Conservation (phyloP, 1,284 basidiomycete species). For the Porodaedalea pini region DNA sequence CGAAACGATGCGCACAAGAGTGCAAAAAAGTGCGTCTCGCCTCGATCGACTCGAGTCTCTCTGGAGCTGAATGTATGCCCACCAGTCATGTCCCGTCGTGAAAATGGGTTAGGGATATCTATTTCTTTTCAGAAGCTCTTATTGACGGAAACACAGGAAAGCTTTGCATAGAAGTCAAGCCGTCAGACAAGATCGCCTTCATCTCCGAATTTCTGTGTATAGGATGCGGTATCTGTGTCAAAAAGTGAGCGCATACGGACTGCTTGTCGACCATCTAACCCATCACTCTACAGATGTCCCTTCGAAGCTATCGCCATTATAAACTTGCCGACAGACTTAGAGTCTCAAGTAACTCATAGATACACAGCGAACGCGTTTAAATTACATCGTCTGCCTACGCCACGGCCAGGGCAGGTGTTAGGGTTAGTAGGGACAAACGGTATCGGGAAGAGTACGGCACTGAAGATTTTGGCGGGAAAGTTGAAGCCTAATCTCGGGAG, state of each 20-base stretch:
- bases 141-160: constrained; percentile 56
- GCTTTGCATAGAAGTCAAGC: constrained; percentile 94
- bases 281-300: constrained; percentile 66
- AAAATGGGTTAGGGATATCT: constrained; percentile 77
- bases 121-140: background rate
- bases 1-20: constrained; percentile 88
- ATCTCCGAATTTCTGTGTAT: constrained; percentile 96
- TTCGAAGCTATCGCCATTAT: constrained; percentile 98
- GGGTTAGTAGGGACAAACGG: constrained; percentile 97
- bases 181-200: constrained; percentile 93
- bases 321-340: constrained; percentile 94
- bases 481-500: constrained; percentile 90
- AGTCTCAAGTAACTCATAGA: constrained; percentile 92
- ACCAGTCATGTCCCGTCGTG: constrained; percentile 91
- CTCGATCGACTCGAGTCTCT: background rate
- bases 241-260: constrained; percentile 65
- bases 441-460: constrained; percentile 95
- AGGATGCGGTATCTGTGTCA: constrained; percentile 97
- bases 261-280: background rate
- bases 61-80: constrained; percentile 13
- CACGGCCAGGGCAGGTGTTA: constrained; percentile 91
- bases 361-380: constrained; percentile 98
- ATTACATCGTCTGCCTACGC: constrained; percentile 92
- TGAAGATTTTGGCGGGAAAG: constrained; percentile 94
- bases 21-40: constrained; percentile 73